These are phyloP conservation scores for Amanita muscaria DNA, from an alignment of 768 basidiomycete genomes.

Conservation along the genomic window DNA sequence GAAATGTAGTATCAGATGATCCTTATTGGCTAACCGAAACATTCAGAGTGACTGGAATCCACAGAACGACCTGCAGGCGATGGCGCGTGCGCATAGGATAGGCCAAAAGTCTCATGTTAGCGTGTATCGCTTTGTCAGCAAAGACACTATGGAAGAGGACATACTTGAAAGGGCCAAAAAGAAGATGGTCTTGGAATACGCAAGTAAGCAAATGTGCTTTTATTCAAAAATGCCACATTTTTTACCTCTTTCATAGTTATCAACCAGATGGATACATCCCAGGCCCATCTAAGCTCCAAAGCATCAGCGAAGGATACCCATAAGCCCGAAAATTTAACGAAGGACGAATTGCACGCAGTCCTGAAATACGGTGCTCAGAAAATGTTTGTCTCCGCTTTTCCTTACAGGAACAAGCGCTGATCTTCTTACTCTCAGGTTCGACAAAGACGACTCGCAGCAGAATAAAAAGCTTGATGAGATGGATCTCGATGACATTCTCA, in stretches of 20 bases:
- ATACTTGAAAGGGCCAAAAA: conserved; percentile 96
- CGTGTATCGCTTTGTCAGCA: conserved; percentile 97
- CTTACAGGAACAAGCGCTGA: conserved; percentile 1
- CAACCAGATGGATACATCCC: conserved; percentile 99
- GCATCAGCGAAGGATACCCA: conserved; percentile 53
- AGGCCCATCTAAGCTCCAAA: conserved; percentile 88
- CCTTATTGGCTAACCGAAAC: conserved; percentile 8
- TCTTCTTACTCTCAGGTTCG: conserved; percentile 55
- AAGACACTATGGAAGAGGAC: conserved; percentile 99
- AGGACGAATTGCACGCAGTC: conserved; percentile 94
- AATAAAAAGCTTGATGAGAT: conserved; percentile 96
- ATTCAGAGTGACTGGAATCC: conserved; percentile 97
- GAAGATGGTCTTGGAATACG: conserved; percentile 99
- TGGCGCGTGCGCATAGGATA: conserved; percentile 98
- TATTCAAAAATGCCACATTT: not conserved
- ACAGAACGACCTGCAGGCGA: conserved; percentile 96
- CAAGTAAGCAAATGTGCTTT: conserved; percentile 54
- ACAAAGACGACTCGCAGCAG: conserved; percentile 90
- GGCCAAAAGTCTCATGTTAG: conserved; percentile 98
- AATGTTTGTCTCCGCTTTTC: conserved; percentile 48
- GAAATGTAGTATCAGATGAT: not conserved
- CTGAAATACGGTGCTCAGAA: conserved; percentile 98
- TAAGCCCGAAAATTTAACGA: conserved; percentile 81
- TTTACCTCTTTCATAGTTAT: conserved; percentile 56
- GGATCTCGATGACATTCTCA: conserved; percentile 97